Evolutionary conservation across 495 filamentous ascomycete species (phyloP), one percentile per base, ranked within the genome.

Genomic region (Trichoderma gamsii): DNA sequence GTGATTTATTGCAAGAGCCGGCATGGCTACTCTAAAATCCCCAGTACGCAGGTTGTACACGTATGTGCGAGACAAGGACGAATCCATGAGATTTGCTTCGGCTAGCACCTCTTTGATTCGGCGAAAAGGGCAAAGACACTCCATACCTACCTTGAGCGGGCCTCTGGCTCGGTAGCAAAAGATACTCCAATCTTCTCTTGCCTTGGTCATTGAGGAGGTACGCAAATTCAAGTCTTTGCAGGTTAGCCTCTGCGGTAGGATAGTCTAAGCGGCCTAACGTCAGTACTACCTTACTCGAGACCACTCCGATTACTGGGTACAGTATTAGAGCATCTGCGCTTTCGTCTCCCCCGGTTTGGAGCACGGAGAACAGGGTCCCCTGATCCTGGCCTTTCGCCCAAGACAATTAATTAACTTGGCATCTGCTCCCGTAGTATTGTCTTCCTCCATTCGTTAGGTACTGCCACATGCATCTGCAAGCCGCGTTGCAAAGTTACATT

Each of bases 1-100:
- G 56, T 61, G 56, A 61, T 61, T 61, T 25, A 27, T 61, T 12
- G 56, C 23, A 61, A 61, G 56, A 61, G 56, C 56, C 56, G 25
- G 35, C 25, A 27, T 12, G 23, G n/a, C 27, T 15, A 7, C 21
- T 52, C 49, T 52, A 6, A 11, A 21, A 21, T 23, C 7, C n/a
- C 16, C n/a, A 23, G n/a, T 52, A 25, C 21, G 5, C 21, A 21
- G 49, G 49, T 7, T 9, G 9, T 21, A 52, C 49, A 52, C 49
- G 21, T 23, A 21, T 52, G 49, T 52, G 21, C 5, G 49, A 52
- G 49, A 51, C 46, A 51, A 52, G n/a, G 35, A 52, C 49, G 21
- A 52, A 52, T 52, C 49, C 18, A 38, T 38, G 5, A 52, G 7
- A 9, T 21, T 21, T 52, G 49, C 49, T 52, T 52, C 49, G 21